Evolutionary conservation across 169 alveolate genomes (phyloP).

Genomic region (Fabrea salina): DNA sequence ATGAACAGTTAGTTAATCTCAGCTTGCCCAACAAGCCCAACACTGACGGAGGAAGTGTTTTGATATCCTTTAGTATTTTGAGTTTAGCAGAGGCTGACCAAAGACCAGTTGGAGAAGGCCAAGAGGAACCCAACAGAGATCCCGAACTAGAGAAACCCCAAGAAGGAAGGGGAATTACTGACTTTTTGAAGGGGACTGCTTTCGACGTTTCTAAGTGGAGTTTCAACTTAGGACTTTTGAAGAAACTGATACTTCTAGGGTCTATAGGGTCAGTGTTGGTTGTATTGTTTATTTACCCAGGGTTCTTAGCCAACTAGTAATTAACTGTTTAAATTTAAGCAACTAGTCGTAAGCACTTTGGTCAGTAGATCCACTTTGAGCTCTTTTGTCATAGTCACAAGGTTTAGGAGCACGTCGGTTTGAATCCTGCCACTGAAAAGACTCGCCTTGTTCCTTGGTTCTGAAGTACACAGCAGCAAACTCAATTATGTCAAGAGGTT

Average conservation of each 20-base stretch:
- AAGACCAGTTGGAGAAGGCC: slow-evolving; percentile 80
- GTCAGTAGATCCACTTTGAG: too few species aligned
- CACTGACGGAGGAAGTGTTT: slow-evolving; percentile 52
- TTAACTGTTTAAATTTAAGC: too few species aligned
- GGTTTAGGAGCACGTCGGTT: slow-evolving; percentile 16
- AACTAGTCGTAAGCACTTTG: too few species aligned
- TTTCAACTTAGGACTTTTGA: slow-evolving; percentile 34
- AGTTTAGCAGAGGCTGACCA: slow-evolving; percentile 59
- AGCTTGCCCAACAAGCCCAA: slow-evolving; percentile 54
- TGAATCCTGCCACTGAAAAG: slow-evolving; percentile 7
- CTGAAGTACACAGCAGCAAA: slow-evolving; percentile 4
- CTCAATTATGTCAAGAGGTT: not conserved
- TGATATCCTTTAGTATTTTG: slow-evolving; percentile 41
- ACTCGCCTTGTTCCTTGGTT: not conserved
- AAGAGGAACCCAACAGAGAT: slow-evolving; percentile 79
- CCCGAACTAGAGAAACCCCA: slow-evolving; percentile 72
- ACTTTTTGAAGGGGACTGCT: slow-evolving; percentile 60
- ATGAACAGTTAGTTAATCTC: slow-evolving; percentile 55
- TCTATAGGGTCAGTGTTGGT: not conserved
- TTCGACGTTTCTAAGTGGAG: slow-evolving; percentile 34
- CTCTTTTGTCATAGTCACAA: slow-evolving; percentile 1
- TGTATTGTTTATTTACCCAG: slow-evolving; percentile 32
- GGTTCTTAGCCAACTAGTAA: not conserved
- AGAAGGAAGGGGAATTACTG: slow-evolving; percentile 78
- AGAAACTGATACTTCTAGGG: not conserved